Percentiles rank a stretch among this genome's conserved stretches.
Conservation (phyloP, 257 asterid species). For the Solanum dulcamara region DNA sequence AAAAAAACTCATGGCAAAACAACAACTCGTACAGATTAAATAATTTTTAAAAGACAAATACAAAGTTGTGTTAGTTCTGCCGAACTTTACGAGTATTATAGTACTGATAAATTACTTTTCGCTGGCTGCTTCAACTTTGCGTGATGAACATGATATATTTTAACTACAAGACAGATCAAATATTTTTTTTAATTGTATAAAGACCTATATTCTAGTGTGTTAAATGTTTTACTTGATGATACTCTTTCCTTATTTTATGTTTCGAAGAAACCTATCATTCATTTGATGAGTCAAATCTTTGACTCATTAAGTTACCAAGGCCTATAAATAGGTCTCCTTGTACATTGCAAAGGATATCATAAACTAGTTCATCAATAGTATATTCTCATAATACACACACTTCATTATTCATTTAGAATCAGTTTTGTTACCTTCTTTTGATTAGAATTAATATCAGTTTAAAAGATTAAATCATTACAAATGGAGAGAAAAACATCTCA, state of each 20-base stretch:
- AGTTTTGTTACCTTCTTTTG: background rate
- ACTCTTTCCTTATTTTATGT: background rate
- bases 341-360: background rate
- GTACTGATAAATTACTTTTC: no score
- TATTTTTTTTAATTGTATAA: background rate
- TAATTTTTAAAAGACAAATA: no score
- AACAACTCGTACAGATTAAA: no score
- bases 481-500: slow-evolving; percentile 11
- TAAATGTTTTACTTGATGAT: background rate
- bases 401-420: background rate
- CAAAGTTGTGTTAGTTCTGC: no score
- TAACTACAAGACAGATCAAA: no score
- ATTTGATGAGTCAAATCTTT: background rate
- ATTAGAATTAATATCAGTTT: no score
- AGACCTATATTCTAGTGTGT: background rate
- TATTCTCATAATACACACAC: background rate
- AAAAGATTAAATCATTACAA: background rate
- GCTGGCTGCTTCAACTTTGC: background rate
- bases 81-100: background rate
- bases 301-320: background rate
- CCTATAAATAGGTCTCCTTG: background rate
- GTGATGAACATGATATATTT: background rate
- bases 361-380: background rate
- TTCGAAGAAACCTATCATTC: background rate
- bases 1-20: no score